Evolutionary conservation across 2,329 filamentous ascomycete species (phyloP), one percentile per base, ranked within the genome.

Genomic region (Biscogniauxia mediterranea): DNA sequence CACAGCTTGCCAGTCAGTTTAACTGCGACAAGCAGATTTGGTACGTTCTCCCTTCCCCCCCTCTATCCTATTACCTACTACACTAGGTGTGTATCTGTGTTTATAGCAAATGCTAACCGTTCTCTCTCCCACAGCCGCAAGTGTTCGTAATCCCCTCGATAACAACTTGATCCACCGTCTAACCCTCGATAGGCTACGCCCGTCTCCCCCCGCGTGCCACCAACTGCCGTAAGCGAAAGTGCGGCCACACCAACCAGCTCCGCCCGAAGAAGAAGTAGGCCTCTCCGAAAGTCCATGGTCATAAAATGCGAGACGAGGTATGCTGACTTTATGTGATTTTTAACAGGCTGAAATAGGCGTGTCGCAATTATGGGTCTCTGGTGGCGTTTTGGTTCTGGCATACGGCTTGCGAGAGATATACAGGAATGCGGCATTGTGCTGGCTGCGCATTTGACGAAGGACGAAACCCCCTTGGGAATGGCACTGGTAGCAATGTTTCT

Each of bases 181-280:
- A 26, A 52, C 21, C 32, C 21, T 28, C 9, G 23, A 19, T 13
- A 23, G 21, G 13, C 61, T 62, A 87, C 84, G 86, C 86, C 67
- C 93, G 94, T 81, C 93, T 98, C 69, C 94, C 94, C 72, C 94
- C 94, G 73, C 92, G 95, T 89, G 95, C 95, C 76, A 97, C 94
- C 88, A 99, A 99, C 91, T 99, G 95, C 92, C 89, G 93, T 78
- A 98, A 98, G 93, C 93, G 93, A 86, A 98, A 98, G 89, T 98
- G 94, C 84, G 95, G 94, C 69, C 95, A 98, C 90, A 96, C 90
- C 85, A 98, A 98, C 92, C 95, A 99, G 89, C 92, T 99, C 80
- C 92, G 95, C 84, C 95, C 95, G 82, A 99, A 99, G 94, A 99
- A 99, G 93, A 99, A 99, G 94, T 46, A 46, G 17, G 38, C 38